Conservation (phyloP, 805 yeast species). For the Deakozyma indianensis region DNA sequence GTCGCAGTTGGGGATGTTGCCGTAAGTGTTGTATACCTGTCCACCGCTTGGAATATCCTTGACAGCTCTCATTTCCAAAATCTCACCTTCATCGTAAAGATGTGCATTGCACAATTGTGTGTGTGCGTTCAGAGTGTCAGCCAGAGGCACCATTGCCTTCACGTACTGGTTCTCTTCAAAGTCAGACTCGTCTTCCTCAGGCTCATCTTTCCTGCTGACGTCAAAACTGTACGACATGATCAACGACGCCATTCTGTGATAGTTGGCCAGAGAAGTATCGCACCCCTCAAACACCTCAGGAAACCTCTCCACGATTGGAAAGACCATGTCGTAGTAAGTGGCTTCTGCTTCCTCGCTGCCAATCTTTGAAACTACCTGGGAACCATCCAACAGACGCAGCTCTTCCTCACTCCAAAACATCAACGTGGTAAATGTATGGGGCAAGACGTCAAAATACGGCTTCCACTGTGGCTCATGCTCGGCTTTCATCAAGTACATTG, state of each 20-base stretch:
- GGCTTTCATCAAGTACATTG: constrained; percentile 54
- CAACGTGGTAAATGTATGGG: constrained; percentile 45
- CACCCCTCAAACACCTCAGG: constrained; percentile 10
- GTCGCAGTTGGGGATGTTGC: constrained; percentile 86
- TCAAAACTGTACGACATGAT: constrained; percentile 90
- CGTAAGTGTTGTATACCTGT: constrained; percentile 80
- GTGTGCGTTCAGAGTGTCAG: constrained; percentile 83
- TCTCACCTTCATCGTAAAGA: constrained; percentile 22
- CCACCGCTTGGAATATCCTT: constrained; percentile 45
- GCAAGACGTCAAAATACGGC: constrained; percentile 60
- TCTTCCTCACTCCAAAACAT: constrained; percentile 72
- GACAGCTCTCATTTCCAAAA: constrained; percentile 59
- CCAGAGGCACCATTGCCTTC: constrained; percentile 87
- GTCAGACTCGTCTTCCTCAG: constrained; percentile 23
- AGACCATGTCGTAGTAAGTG: constrained; percentile 36
- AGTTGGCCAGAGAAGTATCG: constrained; percentile 37
- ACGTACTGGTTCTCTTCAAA: constrained; percentile 22
- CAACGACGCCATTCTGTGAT: constrained; percentile 59
- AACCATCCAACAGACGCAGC: constrained; percentile 41
- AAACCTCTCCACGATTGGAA: constrained; percentile 24
- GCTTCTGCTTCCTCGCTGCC: constrained; percentile 56
- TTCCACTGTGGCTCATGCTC: constrained; percentile 45
- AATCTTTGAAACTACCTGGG: constrained; percentile 51
- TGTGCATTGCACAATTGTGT: constrained; percentile 65
- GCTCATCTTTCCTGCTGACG: constrained; percentile 28